These are phyloP conservation scores for Eucalyptus polyanthemos DNA, from an alignment of 345 rosid species.

Conservation along the genomic window DNA sequence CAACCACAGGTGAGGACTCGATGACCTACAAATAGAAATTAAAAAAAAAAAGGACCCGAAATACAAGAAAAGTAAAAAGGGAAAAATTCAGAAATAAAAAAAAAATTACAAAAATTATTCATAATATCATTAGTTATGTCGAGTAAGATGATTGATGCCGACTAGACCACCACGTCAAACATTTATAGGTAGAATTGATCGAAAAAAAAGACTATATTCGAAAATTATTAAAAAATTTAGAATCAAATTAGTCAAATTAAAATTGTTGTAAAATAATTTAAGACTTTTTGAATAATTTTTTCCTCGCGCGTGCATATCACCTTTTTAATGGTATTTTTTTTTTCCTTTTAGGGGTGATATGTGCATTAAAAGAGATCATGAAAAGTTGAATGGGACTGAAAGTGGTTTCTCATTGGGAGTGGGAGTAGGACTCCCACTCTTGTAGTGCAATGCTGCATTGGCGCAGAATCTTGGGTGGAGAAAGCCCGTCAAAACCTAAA, in stretches of 20 bases:
- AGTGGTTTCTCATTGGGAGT: neutral
- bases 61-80: neutral
- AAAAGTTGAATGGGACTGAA: neutral
- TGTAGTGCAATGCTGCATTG: neutral
- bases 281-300: neutral
- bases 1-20: rapidly evolving
- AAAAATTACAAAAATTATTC: neutral
- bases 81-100: rapidly evolving
- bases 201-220: neutral
- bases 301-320: rapidly evolving
- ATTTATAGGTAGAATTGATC: neutral
- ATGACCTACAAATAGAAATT: neutral
- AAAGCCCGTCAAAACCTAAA: neutral
- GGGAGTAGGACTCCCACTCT: neutral
- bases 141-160: rapidly evolving
- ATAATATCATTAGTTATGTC: rapidly evolving
- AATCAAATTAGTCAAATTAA: rapidly evolving
- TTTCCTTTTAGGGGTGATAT: neutral
- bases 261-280: rapidly evolving
- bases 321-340: neutral
- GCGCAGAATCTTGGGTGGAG: neutral
- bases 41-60: neutral
- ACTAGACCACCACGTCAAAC: rapidly evolving
- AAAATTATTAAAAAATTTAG: neutral
- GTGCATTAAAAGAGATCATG: neutral